Evolutionary conservation across 768 basidiomycete species (phyloP).

Genomic region (Russula foetens): DNA sequence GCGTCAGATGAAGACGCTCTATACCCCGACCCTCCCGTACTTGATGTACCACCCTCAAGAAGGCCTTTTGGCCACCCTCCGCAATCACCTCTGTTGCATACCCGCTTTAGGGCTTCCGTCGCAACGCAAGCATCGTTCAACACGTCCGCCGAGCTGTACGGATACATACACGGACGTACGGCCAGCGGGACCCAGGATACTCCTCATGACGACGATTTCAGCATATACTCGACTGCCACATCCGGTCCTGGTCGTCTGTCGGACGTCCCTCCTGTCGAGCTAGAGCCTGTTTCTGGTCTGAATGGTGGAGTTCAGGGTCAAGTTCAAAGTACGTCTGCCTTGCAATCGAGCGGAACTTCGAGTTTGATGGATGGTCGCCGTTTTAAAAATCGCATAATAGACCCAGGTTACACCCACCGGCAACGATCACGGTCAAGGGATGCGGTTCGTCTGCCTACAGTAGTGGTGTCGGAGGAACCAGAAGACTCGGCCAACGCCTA

Average conservation of each 20-base stretch:
- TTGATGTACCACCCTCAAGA: constrained; percentile 14
- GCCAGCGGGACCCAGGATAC: constrained; percentile 13
- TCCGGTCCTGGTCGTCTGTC: constrained; percentile 24
- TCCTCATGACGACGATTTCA: constrained; percentile 31
- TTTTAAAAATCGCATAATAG: constrained; percentile 3
- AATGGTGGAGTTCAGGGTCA: background rate
- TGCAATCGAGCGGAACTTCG: background rate
- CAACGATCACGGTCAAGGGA: background rate
- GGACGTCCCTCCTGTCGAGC: background rate
- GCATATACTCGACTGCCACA: constrained; percentile 34
- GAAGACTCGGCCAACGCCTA: constrained; percentile 3
- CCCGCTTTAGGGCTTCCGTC: constrained; percentile 37
- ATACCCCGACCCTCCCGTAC: background rate
- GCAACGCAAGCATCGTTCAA: constrained; percentile 29
- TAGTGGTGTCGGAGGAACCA: constrained; percentile 42
- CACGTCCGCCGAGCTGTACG: constrained; percentile 8
- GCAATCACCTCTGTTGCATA: constrained; percentile 42
- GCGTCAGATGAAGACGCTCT: background rate
- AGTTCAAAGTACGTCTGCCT: background rate
- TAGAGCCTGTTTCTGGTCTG: background rate
- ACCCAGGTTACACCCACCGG: constrained; percentile 19
- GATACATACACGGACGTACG: constrained; percentile 14
- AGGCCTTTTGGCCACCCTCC: constrained; percentile 23
- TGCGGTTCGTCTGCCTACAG: constrained; percentile 36
- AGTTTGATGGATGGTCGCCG: background rate